Evolutionary conservation across 768 basidiomycete genomes (phyloP).

Genomic region (Zangia roseola): DNA sequence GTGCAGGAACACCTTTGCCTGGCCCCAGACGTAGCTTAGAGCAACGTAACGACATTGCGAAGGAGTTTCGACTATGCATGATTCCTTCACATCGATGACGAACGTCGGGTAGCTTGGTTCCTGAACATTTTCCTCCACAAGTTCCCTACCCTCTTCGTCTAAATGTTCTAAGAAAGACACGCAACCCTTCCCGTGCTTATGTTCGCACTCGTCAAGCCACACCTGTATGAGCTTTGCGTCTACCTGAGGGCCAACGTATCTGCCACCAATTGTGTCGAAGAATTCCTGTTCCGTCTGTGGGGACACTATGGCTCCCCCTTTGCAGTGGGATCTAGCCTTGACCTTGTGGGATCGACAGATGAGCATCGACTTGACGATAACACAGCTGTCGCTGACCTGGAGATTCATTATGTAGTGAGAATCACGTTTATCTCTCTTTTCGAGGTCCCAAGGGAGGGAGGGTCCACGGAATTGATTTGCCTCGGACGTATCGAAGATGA

Average conservation of each 20-base stretch:
- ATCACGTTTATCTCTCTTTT: not conserved
- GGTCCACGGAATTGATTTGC: not conserved
- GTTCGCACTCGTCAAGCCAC: conserved; percentile 17
- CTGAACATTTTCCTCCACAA: too few species aligned
- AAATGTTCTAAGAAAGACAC: not conserved
- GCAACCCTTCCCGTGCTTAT: conserved; percentile 8
- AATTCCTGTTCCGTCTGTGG: conserved; percentile 5
- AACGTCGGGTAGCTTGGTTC: conserved; percentile 1
- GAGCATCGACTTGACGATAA: not conserved
- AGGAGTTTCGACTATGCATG: conserved; percentile 19
- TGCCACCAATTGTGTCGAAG: conserved; percentile 7
- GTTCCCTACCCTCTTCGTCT: not conserved
- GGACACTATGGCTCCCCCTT: not conserved
- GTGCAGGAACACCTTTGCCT: conserved; percentile 1
- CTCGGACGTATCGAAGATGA: conserved; percentile 1
- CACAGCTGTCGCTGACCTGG: not conserved
- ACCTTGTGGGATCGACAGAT: not conserved
- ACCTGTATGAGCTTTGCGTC: conserved; percentile 7
- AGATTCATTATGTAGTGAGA: conserved; percentile 2
- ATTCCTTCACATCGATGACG: conserved; percentile 13
- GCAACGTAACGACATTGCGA: conserved; percentile 22
- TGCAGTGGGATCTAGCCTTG: not conserved
- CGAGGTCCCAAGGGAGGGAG: conserved; percentile 10
- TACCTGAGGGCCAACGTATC: conserved; percentile 1
- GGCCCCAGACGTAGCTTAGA: conserved; percentile 26